These are phyloP conservation scores for Phytophthora pini DNA, from an alignment of 352 stramenopile species.

Conservation along the genomic window DNA sequence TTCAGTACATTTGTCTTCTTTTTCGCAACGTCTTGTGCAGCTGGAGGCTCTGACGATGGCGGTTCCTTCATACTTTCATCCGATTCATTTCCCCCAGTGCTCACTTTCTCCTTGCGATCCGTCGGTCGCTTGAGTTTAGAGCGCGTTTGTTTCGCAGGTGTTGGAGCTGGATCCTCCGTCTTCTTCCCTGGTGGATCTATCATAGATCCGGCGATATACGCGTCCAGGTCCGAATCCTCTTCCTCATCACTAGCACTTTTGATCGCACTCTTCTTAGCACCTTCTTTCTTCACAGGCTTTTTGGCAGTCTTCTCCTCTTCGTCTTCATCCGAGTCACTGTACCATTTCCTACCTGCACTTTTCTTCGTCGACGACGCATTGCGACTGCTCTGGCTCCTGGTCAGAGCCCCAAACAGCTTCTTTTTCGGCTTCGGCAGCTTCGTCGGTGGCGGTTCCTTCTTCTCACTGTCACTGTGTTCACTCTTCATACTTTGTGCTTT, in stretches of 20 bases:
- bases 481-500: slow-evolving; percentile 11
- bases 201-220: slow-evolving; percentile 35
- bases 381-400: slow-evolving; percentile 24
- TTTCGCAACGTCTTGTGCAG: slow-evolving; percentile 14
- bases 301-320: slow-evolving; percentile 27
- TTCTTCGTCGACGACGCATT: slow-evolving; percentile 32
- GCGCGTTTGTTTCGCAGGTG: slow-evolving; percentile 13
- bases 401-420: slow-evolving; percentile 18
- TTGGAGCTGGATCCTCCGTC: not conserved
- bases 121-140: slow-evolving; percentile 32
- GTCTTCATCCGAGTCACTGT: slow-evolving; percentile 59
- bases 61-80: slow-evolving; percentile 15
- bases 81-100: slow-evolving; percentile 4
- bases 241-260: slow-evolving; percentile 22
- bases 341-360: slow-evolving; percentile 49
- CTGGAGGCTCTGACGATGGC: slow-evolving; percentile 26
- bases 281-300: slow-evolving; percentile 17
- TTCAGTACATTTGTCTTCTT: slow-evolving; percentile 70
- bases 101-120: slow-evolving; percentile 13
- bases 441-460: slow-evolving; percentile 7
- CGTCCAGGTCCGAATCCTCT: slow-evolving; percentile 34
- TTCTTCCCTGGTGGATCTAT: slow-evolving; percentile 15
- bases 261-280: slow-evolving; percentile 8
- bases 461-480: slow-evolving; percentile 4
- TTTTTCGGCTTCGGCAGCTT: slow-evolving; percentile 22